Base-by-base conservation (phyloP, 176 grass and related monocot genomes). In the Lolium multiflorum region DNA sequence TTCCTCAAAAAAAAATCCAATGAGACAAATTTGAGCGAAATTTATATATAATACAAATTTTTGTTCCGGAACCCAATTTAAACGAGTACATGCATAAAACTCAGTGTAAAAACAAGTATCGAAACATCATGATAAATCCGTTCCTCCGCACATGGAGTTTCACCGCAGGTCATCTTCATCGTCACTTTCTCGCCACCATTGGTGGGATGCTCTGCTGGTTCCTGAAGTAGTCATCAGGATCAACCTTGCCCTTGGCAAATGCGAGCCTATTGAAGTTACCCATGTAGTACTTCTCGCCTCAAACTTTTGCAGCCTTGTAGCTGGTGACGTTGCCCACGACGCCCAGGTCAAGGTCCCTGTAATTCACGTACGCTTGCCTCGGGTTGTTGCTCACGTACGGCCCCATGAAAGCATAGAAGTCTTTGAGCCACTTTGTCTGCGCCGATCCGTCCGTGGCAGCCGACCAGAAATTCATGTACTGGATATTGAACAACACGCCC, bases 121-220 rank as follows among this genome's bases (percentile, higher is more conserved):
- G 2, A 6, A n/a, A 72, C 41, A 24, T 11, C 6, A 58, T 35
- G 26, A 68, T 7, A 38, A 67, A 67, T 12, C 13, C 14, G 16
- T 35, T 31, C 28, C 28, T 67, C 11, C 11, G 8, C 6, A 1
- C 3, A 20, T 2, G 3, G 25, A 31, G 37, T 1, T 39, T 20
- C 7, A 41, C 1, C 3, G 35, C 3, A 10, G 1, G 37, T 8
- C 1, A 47, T 50, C 4, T 52, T 12, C 14, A 28, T 65, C 0
- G 4, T 37, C 15, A 86, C 1, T 90, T 60, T 4, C 20, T 50
- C 1, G 4, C 24, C 7, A 62, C 12, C 3, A 81, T 22, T 24
- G 92, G 92, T 11, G 92, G 86, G 65, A 94, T 76, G 61, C 86
- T 91, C 74, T 91, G 86, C 75, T 91, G 86, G 39, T 94, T 89